Conservation (phyloP, 306 rosid species). For the Rosa persica region DNA sequence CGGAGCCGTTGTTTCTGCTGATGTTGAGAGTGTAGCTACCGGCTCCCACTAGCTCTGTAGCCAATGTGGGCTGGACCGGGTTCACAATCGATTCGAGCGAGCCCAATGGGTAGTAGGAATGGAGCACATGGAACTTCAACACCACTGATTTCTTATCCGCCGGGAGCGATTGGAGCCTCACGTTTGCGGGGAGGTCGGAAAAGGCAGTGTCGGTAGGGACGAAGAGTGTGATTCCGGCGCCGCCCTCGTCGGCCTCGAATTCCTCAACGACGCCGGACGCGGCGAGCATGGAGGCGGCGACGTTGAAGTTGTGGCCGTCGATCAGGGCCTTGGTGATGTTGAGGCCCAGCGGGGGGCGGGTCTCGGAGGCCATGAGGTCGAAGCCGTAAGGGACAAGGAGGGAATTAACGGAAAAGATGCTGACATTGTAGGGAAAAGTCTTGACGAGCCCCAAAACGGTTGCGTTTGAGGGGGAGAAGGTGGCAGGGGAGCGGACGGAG, state of each 20-base stretch:
- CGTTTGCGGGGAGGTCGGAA: slow-evolving; percentile 62
- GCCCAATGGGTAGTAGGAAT: slow-evolving; percentile 87
- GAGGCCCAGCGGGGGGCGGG: slow-evolving; percentile 64
- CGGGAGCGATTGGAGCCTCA: slow-evolving; percentile 65
- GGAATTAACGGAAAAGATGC: slow-evolving; percentile 68
- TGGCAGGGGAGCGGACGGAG: slow-evolving; percentile 60
- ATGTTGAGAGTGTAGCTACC: slow-evolving; percentile 86
- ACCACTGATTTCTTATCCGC: slow-evolving; percentile 85
- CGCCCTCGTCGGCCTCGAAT: slow-evolving; percentile 90
- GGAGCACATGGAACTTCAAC: slow-evolving; percentile 77
- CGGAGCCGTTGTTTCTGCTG: slow-evolving; percentile 70
- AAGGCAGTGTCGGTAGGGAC: slow-evolving; percentile 80
- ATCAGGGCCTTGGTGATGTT: slow-evolving; percentile 73
- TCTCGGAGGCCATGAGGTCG: slow-evolving; percentile 91
- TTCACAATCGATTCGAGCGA: slow-evolving; percentile 82
- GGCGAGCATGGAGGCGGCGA: slow-evolving; percentile 78
- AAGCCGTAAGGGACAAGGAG: slow-evolving; percentile 70
- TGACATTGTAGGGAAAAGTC: slow-evolving; percentile 84
- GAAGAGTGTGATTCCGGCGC: slow-evolving; percentile 90
- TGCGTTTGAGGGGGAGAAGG: slow-evolving; percentile 66
- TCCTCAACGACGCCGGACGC: slow-evolving; percentile 92
- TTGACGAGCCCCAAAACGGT: slow-evolving; percentile 56
- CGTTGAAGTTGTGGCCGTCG: slow-evolving; percentile 87
- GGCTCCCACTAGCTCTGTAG: slow-evolving; percentile 89
- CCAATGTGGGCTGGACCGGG: slow-evolving; percentile 95